Percentiles rank a stretch among this genome's conserved stretches.
Evolutionary conservation across 495 filamentous ascomycete genomes (phyloP).

Genomic region (Hypoxylon intermedium): DNA sequence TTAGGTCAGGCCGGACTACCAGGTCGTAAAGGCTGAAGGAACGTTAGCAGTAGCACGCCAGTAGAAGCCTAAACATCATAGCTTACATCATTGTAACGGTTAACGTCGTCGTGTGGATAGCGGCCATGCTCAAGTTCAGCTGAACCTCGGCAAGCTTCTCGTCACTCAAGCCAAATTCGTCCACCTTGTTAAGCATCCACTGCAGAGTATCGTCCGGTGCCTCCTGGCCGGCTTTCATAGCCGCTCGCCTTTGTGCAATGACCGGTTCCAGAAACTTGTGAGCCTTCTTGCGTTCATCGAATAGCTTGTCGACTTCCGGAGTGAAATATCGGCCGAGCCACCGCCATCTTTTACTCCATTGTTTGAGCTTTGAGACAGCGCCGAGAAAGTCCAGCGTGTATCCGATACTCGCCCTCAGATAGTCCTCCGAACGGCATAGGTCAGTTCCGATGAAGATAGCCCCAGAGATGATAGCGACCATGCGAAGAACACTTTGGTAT

Average conservation of each 20-base stretch:
- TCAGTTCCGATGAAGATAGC: conserved; percentile 64
- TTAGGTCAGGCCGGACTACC: conserved; percentile 41
- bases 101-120: conserved; percentile 46
- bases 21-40: conserved; percentile 48
- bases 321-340: conserved; percentile 43
- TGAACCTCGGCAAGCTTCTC: conserved; percentile 45
- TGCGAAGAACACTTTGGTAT: conserved; percentile 49
- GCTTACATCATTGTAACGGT: conserved; percentile 38
- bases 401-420: conserved; percentile 62
- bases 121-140: conserved; percentile 43
- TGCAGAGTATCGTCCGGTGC: conserved; percentile 49
- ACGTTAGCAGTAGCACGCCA: not conserved
- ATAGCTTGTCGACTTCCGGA: conserved; percentile 42
- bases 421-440: conserved; percentile 61
- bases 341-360: conserved; percentile 42
- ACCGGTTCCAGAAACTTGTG: conserved; percentile 42
- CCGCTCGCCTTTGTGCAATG: conserved; percentile 32
- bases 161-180: conserved; percentile 21
- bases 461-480: conserved; percentile 65
- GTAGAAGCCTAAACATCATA: too few relatives aligned
- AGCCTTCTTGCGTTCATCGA: conserved; percentile 38
- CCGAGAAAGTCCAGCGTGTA: conserved; percentile 61
- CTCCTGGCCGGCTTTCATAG: conserved; percentile 27
- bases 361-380: conserved; percentile 40
- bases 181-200: conserved; percentile 48